Evolutionary conservation across 129 eudicot genomes (phyloP).

Genomic region (Arctium minus): DNA sequence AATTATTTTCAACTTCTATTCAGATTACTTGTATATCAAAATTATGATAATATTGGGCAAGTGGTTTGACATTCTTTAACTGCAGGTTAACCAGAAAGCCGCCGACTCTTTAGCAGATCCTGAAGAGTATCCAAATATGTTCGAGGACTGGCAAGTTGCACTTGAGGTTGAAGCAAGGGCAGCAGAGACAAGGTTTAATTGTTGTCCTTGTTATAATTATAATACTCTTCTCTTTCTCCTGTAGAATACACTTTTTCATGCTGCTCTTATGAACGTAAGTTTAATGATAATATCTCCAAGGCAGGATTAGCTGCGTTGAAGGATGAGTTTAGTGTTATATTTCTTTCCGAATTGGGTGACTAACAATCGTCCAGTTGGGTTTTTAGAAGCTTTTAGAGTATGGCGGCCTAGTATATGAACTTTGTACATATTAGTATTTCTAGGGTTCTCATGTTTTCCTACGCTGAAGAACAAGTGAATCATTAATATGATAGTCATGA

Average conservation of each 20-base stretch:
- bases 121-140: constrained; percentile 83
- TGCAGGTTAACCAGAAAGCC: constrained; percentile 86
- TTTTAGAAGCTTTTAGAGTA: background rate
- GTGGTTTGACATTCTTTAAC: constrained; percentile 18
- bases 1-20: background rate
- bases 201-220: background rate
- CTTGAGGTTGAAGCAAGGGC: constrained; percentile 72
- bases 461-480: background rate
- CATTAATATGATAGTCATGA: background rate
- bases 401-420: background rate
- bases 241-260: background rate
- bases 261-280: background rate
- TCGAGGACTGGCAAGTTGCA: constrained; percentile 94
- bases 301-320: background rate
- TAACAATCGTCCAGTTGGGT: background rate
- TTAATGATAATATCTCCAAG: background rate
- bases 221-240: background rate
- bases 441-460: background rate
- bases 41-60: background rate
- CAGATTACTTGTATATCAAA: background rate
- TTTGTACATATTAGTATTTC: background rate
- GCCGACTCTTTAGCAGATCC: constrained; percentile 97
- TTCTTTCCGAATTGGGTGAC: background rate
- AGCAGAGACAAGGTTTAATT: constrained; percentile 55
- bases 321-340: background rate